Percentiles rank a stretch among this genome's conserved stretches.
phyloP scores from a whole-genome alignment of 2,329 filamentous ascomycete species.

The Ascochyta pisi region DNA sequence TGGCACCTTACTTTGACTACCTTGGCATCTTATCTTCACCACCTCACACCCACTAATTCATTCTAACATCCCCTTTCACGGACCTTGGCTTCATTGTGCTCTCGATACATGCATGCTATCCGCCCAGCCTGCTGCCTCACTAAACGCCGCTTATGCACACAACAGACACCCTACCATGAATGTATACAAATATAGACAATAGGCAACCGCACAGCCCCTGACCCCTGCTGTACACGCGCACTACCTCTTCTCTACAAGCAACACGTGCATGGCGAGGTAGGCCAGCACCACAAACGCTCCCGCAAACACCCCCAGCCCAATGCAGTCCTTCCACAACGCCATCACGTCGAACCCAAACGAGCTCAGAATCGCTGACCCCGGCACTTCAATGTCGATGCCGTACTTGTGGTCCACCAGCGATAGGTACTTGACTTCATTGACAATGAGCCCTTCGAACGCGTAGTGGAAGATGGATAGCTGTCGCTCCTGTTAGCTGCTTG shows the following conservation, averaged over 20 bases:
- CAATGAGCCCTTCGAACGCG: conserved; percentile 92
- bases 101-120: conserved; percentile 2
- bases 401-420: conserved; percentile 94
- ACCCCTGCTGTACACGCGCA: conserved; percentile 1
- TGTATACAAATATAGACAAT: too few relatives aligned
- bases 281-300: conserved; percentile 84
- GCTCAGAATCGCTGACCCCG: conserved; percentile 90
- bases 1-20: too few relatives aligned
- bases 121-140: not conserved
- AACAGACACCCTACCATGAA: not conserved
- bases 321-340: conserved; percentile 83
- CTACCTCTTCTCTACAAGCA: conserved; percentile 87
- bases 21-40: too few relatives aligned
- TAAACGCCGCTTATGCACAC: conserved; percentile 9
- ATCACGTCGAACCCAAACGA: conserved; percentile 92
- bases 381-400: conserved; percentile 93
- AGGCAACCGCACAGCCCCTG: not conserved
- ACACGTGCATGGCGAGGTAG: conserved; percentile 89
- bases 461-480: conserved; percentile 97
- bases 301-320: conserved; percentile 82
- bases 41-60: too few relatives aligned
- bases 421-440: conserved; percentile 93
- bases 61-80: too few relatives aligned
- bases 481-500: not conserved
- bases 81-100: not conserved